Evolutionary conservation across 2,329 filamentous ascomycete genomes (phyloP), one percentile per base, ranked within the genome.

Genomic region (Metarhizium brunneum): DNA sequence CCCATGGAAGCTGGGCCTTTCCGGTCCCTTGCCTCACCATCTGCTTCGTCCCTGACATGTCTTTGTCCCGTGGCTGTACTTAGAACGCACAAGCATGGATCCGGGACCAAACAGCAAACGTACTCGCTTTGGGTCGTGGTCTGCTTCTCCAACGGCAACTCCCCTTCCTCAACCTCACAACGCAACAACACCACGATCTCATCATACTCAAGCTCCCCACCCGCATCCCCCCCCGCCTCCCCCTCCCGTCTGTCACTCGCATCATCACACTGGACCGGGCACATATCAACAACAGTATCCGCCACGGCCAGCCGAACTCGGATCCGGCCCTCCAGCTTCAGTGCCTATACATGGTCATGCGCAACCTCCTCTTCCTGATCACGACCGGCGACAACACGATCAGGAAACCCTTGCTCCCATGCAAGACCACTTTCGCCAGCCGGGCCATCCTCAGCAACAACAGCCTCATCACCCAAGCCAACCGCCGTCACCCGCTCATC

Each of bases 31-130:
- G 66, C 68, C 68, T 67, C 63, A 63, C 64, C 65, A 65, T 62
- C 64, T 62, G 59, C 64, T 65, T 69, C 59, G 63, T 66, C 65
- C 63, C 64, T 68, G 64, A 70, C 70, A 68, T 65, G 63, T 68
- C 63, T 63, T 64, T 62, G 59, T 64, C 57, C 62, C 65, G 65
- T 63, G 60, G 58, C 60, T 65, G 63, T 65, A 69, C 66, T 68
- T 67, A 65, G 66, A 69, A 64, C 66, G 64, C 60, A 62, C 76
- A 74, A 80, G 71, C 76, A 84, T 84, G 82, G 81, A 84, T 73
- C 73, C 73, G 73, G 78, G 74, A 70, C 76, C 70, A 66, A 80
- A 83, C 65, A 72, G 69, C 66, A 84, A 84, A 75, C 80, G 81
- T 67, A 78, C 77, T 68, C 80, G 81, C 72, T 73, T 83, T 62